Conservation (phyloP, 352 stramenopile genomes). For the Pythium aphanidermatum region DNA sequence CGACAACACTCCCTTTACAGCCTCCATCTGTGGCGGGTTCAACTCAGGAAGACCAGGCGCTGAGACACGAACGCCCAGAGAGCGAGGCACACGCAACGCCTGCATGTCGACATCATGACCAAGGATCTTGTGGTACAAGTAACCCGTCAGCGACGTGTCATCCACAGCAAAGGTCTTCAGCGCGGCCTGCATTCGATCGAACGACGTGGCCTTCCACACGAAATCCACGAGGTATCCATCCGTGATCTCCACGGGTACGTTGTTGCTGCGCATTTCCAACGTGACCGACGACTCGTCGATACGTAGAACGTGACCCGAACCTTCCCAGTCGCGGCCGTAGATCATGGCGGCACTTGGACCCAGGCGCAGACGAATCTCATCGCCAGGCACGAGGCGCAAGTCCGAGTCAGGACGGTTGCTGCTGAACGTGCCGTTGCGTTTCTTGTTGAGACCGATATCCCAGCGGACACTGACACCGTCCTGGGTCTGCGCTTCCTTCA, state of each 20-base stretch:
- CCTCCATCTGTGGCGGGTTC: constrained; percentile 96
- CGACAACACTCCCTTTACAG: constrained; percentile 94
- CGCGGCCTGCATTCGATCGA: constrained; percentile 98
- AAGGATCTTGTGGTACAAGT: constrained; percentile 99
- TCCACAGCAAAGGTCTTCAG: constrained; percentile 99
- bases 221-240: constrained; percentile 98
- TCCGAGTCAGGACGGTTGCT: constrained; percentile 88
- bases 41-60: constrained; percentile 95
- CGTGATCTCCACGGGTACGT: constrained; percentile 88
- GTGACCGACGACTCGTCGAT: constrained; percentile 83
- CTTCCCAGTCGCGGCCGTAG: constrained; percentile 90
- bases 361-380: constrained; percentile 95
- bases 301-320: constrained; percentile 90
- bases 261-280: constrained; percentile 80
- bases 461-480: constrained; percentile 91
- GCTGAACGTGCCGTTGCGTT: constrained; percentile 94
- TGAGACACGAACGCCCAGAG: constrained; percentile 62
- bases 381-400: constrained; percentile 91
- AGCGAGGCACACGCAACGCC: constrained; percentile 72
- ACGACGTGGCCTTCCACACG: constrained; percentile 99
- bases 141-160: constrained; percentile 97
- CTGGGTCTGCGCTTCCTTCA: constrained; percentile 97
- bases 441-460: constrained; percentile 96
- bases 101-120: constrained; percentile 97
- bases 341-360: constrained; percentile 75